Evolutionary conservation across 2,329 filamentous ascomycete genomes (phyloP), one percentile per base, ranked within the genome.

Genomic region (Penicillium sp.): DNA sequence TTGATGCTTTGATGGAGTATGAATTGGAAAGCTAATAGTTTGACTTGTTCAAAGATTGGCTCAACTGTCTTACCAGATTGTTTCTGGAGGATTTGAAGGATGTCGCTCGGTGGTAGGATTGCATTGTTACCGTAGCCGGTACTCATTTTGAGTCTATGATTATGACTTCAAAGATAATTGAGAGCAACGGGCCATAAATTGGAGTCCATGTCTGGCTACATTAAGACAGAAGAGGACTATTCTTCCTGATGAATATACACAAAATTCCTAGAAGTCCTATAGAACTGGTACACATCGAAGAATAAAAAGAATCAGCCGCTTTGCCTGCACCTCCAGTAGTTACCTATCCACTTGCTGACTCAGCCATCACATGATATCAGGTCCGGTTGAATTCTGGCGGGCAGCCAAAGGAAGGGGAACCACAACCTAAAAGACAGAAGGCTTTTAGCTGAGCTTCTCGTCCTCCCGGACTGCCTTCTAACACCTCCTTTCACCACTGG

Each of bases 301-400:
- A 27, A 27, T 27, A 27, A 1, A 6, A 27, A 6, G 24, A 27
- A 27, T 6, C 24, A 1, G 6, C 6, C 24, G 24, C 24, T 27
- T 27, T 27, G 24, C 24, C 24, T 27, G 24, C 4, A 7, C 19
- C 19, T 22, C 19, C 24, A 27, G 6, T 1, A n/a, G n/a, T n/a
- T n/a, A n/a, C n/a, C n/a, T n/a, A 27, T 7, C 24, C 4, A 27
- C 50, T 19, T 18, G 62, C 55, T 68, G 63, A 68, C 56, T 68
- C 63, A 68, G 41, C 65, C 39, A 19, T 67, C 66, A 68, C 66
- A 68, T 68, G 66, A 68, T 68, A 68, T 68, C 66, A 68, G 66
- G 63, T 65, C 63, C 50, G 56, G 59, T 58, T 61, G 41, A 64
- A 62, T 65, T 65, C 64, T 61, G 63, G 62, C 39, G 64, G 65